phyloP scores from a whole-genome alignment of 306 rosid genomes.

The Sesbania bispinosa region DNA sequence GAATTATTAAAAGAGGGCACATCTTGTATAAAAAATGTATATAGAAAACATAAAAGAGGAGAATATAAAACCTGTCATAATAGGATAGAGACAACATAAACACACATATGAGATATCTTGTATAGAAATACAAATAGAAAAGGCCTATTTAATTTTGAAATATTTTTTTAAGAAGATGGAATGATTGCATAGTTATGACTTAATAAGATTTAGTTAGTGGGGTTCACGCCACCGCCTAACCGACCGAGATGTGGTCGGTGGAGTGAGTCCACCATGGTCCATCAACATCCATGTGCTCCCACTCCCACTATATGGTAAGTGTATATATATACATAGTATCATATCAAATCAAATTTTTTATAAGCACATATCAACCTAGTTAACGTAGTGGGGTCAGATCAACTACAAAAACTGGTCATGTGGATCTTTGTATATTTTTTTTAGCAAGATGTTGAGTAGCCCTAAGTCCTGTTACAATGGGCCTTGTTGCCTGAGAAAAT shows the following conservation, averaged over 20 bases:
- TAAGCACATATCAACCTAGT: too few relatives aligned
- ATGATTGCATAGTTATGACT: background rate
- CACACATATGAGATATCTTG: too few relatives aligned
- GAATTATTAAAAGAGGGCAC: too few relatives aligned
- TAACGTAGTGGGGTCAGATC: too few relatives aligned
- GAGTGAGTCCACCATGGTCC: background rate
- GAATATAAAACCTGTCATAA: too few relatives aligned
- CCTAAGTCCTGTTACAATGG: background rate
- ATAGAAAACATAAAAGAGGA: too few relatives aligned
- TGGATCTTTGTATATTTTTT: background rate
- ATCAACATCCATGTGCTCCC: constrained; percentile 8
- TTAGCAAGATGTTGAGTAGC: background rate
- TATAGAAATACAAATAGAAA: background rate
- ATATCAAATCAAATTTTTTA: too few relatives aligned
- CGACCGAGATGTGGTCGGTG: background rate
- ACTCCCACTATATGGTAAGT: too few relatives aligned
- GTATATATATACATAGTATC: too few relatives aligned
- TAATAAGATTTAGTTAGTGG: background rate
- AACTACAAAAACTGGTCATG: background rate
- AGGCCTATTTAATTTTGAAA: background rate
- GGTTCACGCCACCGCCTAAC: background rate
- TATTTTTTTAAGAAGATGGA: background rate
- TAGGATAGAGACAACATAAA: too few relatives aligned
- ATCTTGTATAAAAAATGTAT: too few relatives aligned
- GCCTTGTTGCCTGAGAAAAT: background rate